Conservation (phyloP, 345 rosid genomes). For the Mangifera indica region DNA sequence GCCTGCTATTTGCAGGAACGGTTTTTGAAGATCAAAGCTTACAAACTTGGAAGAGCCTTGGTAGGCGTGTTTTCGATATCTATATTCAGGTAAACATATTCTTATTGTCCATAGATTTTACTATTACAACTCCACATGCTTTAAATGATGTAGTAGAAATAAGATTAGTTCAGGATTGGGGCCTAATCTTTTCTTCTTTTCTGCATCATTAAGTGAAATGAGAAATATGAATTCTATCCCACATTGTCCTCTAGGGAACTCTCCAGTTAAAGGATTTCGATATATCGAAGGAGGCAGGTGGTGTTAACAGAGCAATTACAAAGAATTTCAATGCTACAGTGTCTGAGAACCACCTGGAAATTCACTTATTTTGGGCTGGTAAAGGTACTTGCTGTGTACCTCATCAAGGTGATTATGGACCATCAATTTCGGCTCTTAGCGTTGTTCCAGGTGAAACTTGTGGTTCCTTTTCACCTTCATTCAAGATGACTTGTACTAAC, state of each 20-base stretch:
- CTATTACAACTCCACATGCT: background rate
- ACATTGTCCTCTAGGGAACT: constrained; percentile 28
- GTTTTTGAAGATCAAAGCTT: constrained; percentile 29
- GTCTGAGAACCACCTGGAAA: constrained; percentile 50
- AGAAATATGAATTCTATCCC: background rate
- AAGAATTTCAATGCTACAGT: constrained; percentile 38
- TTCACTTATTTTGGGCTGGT: constrained; percentile 71
- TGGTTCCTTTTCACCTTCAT: background rate
- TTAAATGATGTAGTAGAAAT: background rate
- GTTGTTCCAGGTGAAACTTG: constrained; percentile 30
- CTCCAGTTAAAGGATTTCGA: constrained; percentile 27
- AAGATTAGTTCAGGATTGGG: too few relatives aligned
- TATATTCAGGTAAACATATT: constrained; percentile 40
- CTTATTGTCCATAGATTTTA: background rate
- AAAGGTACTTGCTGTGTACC: constrained; percentile 59
- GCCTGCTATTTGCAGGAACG: constrained; percentile 52
- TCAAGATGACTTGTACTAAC: background rate
- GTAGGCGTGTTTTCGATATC: constrained; percentile 46
- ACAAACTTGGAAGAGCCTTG: constrained; percentile 45
- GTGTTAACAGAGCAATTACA: constrained; percentile 22
- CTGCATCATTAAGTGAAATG: background rate
- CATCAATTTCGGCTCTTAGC: constrained; percentile 43
- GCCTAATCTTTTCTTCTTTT: too few relatives aligned
- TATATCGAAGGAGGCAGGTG: constrained; percentile 38
- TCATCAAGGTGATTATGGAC: constrained; percentile 51